Base-by-base conservation (phyloP, 2,329 filamentous ascomycete species). In the Geosmithia morbida region DNA sequence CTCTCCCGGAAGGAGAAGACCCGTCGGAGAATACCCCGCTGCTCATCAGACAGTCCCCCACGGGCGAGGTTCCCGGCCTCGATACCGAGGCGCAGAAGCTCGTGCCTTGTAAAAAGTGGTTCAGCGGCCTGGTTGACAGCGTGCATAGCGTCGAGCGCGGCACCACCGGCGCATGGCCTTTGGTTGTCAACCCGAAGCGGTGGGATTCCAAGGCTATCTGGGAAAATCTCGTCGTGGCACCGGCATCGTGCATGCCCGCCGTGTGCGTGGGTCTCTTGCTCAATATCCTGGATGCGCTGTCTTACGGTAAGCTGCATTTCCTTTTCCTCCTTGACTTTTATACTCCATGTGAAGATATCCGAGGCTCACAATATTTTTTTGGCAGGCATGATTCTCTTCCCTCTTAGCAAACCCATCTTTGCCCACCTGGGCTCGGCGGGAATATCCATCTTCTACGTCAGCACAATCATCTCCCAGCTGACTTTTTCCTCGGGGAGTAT, bases 381-480 rank as follows among this genome's bases (percentile, higher is more conserved):
- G 37, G 14, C 41, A 81, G 79, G 86, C 55, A 92, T 94, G 85
- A 95, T 96, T 57, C 67, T 98, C 13, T 98, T 98, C 54, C 92
- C 92, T 0, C 72, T 98, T 1, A 89, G 90, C 7, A 84, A 86
- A 52, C 79, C 86, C 7, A 75, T 95, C 18, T 98, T 98, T 61
- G 78, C 83, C 26, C 76, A 83, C 51, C 77, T 97, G 7, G 92
- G 90, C 2, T 83, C 90, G 1, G 90, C 95, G 48, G 92, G 92
- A 20, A 95, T 98, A 48, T 95, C 92, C 1, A 96, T 98, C 65
- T 98, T 97, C 67, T 98, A 97, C 62, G 86, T 98, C 55, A 96
- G 89, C 71, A 96, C 89, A 49, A 95, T 98, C 52, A 77, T 97
- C 41, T 85, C 92, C 0, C 92, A 98, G 61, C 64, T 98, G 46